Percentiles rank a stretch among this genome's conserved stretches.
Evolutionary conservation across 1,284 basidiomycete species (phyloP).

Genomic region (Leccinum pseudoinsigne): DNA sequence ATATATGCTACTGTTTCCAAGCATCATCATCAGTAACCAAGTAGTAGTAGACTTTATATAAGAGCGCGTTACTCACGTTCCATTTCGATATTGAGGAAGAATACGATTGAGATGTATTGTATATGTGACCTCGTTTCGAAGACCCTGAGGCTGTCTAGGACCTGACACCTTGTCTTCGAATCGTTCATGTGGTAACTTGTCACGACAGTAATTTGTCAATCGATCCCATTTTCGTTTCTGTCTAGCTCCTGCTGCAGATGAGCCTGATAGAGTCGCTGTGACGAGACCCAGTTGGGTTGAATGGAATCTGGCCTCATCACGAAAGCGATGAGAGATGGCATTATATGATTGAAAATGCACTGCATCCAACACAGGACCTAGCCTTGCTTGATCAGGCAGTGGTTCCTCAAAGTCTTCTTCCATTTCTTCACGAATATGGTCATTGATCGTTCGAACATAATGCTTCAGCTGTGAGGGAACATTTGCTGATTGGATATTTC

Average conservation of each 20-base stretch:
- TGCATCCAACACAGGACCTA: neutral
- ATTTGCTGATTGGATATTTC: neutral
- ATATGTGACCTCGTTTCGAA: neutral
- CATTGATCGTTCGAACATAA: neutral
- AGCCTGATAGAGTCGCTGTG: neutral
- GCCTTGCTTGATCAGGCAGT: no score
- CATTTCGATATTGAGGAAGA: neutral
- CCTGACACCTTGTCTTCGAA: neutral
- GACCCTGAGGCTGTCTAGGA: neutral
- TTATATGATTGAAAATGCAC: neutral
- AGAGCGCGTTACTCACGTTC: neutral
- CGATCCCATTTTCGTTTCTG: neutral
- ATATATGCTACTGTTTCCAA: neutral
- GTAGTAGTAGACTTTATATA: no score
- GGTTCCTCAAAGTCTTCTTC: neutral
- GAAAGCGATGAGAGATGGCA: neutral
- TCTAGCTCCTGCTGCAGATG: neutral
- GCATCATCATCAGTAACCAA: no score
- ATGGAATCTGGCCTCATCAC: neutral
- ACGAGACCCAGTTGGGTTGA: neutral
- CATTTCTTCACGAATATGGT: neutral
- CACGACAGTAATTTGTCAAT: neutral
- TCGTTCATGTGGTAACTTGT: neutral
- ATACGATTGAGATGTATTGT: neutral
- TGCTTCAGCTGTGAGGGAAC: neutral